Conservation (phyloP, 768 basidiomycete species). For the Pleurotus platypus region DNA sequence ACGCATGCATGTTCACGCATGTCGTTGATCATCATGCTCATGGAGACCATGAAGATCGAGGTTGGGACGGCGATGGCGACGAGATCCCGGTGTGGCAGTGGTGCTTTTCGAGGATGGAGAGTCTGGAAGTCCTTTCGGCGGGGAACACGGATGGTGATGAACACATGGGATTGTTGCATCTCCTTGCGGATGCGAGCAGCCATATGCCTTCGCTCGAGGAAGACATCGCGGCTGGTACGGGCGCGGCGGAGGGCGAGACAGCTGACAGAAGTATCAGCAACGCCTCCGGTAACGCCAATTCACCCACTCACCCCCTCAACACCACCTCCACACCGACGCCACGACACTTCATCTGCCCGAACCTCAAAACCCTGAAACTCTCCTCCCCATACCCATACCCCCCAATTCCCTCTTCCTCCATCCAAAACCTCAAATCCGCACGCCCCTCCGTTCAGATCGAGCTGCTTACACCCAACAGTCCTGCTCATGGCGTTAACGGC, state of each 20-base stretch:
- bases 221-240: background rate
- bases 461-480: background rate
- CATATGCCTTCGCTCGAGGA: slow-evolving; percentile 5
- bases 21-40: background rate
- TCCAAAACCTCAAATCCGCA: background rate
- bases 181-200: slow-evolving; percentile 3
- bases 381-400: background rate
- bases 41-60: too few relatives aligned
- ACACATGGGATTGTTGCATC: slow-evolving; percentile 3
- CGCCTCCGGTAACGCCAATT: too few relatives aligned
- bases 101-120: slow-evolving; percentile 1
- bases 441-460: background rate
- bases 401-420: background rate
- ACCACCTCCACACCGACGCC: background rate
- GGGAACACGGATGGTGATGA: slow-evolving; percentile 1
- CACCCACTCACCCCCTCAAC: too few relatives aligned
- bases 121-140: background rate
- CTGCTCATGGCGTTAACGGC: background rate
- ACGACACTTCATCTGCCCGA: slow-evolving; percentile 2
- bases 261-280: background rate
- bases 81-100: slow-evolving; percentile 7
- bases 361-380: slow-evolving; percentile 1
- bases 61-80: background rate
- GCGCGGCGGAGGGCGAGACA: background rate
- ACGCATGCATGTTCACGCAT: slow-evolving; percentile 6